Evolutionary conservation across 1,284 basidiomycete species (phyloP), one percentile per base, ranked within the genome.

Genomic region (Trichosporon ovoides): DNA sequence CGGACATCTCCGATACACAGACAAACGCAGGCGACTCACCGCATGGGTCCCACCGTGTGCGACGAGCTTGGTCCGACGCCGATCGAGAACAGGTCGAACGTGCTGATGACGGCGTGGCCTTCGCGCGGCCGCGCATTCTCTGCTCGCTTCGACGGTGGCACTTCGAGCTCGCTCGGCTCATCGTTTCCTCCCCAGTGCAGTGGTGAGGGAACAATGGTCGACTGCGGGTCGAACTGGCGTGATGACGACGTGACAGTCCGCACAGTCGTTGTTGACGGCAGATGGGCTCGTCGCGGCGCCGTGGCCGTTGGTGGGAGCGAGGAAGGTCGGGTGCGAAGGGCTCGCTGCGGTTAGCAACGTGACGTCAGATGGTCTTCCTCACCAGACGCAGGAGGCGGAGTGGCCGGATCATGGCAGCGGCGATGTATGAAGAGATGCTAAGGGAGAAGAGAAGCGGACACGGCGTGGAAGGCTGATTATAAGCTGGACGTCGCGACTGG

Each of bases 61-160:
- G 57, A 68, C 36, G 63, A 73, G 28, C 70, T 71, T 4, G 74
- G 72, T 2, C 77, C 76, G 20, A 80, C 88, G 55, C 94, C 94
- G 62, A 97, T 89, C 61, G 88, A 91, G 80, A 97, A 97, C 50
- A 98, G 79, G 77, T 97, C 94, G 56, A 93, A 94, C 0, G 91
- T 86, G 0, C 87, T 89, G 55, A 97, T 94, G 62, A 96, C 93
- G 0, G 92, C 93, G 80, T 96, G 92, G 58, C 92, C 87, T 0
- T 69, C 65, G 20, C 54, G 60, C 19, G 61, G 52, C 11, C 24
- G 33, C 24, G 55, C 53, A 14, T 60, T 58, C 4, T 60, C 63
- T 0, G 52, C 57, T 3, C 53, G 63, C 56, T 64, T 57, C 10
- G 57, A 59, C 0, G 63, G 63, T 6, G 63, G 63, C 5, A 64